Evolutionary conservation across 2,329 filamentous ascomycete genomes (phyloP), one percentile per base, ranked within the genome.

Genomic region (Penicillium sp.): DNA sequence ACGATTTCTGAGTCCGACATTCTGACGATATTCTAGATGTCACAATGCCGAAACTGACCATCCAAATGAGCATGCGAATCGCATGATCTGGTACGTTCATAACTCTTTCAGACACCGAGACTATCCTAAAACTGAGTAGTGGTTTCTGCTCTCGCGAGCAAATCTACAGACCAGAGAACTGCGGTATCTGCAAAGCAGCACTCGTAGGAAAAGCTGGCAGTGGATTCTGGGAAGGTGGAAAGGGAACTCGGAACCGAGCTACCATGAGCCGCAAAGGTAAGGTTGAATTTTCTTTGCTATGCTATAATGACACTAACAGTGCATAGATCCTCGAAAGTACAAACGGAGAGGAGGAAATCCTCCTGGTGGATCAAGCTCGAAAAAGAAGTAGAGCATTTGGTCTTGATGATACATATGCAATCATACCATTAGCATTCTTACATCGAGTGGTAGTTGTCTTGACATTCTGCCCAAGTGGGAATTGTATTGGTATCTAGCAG

Each of bases 191-290:
- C 64, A 86, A 84, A 42, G 75, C 83, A 29, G 80, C 78, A 43
- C 79, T 93, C 10, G 78, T 90, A 45, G 83, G 87, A 56, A 84
- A 82, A 63, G 81, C 81, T 3, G 74, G 75, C 6, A 75, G 74
- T 38, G 89, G 89, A 0, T 95, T 90, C 70, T 95, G 89, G 89
- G 89, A 95, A 73, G 89, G 89, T 9, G 89, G 89, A 1, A 89
- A 87, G 66, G 87, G 87, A 1, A 91, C 87, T n/a, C 75, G 88
- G 53, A 86, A 90, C 64, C 81, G 77, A 67, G 72, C 71, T 28
- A 72, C 78, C 61, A 91, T 91, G 88, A 87, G 82, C 61, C 77
- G 83, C 52, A 89, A 89, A 70, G 75, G 74, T 75, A 65, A 38
- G 65, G 53, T 25, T 12, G 12, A 33, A n/a, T 42, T 13, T 28